Percentiles rank a stretch among this genome's conserved stretches.
These are phyloP conservation scores for Cladosporium austrohemisphaericum DNA, from an alignment of 2,329 filamentous ascomycete genomes.

Conservation along the genomic window DNA sequence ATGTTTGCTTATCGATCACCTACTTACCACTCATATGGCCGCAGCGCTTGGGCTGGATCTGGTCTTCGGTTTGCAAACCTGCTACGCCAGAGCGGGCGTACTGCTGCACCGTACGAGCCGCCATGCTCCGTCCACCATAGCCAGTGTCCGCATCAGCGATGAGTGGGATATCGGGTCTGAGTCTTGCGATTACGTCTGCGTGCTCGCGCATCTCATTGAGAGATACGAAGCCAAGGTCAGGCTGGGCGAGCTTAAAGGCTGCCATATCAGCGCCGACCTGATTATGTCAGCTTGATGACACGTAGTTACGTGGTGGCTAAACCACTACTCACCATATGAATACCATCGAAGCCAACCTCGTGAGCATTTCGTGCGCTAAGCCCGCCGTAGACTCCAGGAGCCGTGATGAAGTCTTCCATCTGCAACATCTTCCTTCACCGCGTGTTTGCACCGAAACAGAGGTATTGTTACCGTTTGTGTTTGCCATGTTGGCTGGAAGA, in stretches of 20 bases:
- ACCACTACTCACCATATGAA: constrained; percentile 52
- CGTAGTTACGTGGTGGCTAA: background rate
- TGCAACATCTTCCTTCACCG: no score
- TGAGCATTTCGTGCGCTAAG: constrained; percentile 55
- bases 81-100: constrained; percentile 38
- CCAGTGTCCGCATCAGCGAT: constrained; percentile 29
- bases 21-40: constrained; percentile 62
- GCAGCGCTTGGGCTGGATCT: constrained; percentile 62
- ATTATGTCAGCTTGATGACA: background rate
- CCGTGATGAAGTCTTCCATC: no score
- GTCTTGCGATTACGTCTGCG: constrained; percentile 22
- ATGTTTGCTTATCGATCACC: constrained; percentile 51
- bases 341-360: constrained; percentile 45
- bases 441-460: no score
- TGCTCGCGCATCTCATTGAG: constrained; percentile 23
- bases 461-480: no score
- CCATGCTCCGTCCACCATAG: constrained; percentile 42
- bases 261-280: constrained; percentile 27
- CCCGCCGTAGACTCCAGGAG: constrained; percentile 63
- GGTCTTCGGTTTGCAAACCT: constrained; percentile 56
- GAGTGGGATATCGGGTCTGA: constrained; percentile 18
- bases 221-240: constrained; percentile 24
- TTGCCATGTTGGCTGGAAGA: no score
- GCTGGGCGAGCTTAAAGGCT: constrained; percentile 21
- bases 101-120: constrained; percentile 51